Percentiles rank a stretch among this genome's conserved stretches.
phyloP scores from a whole-genome alignment of 1,139 yeast genomes.

The Debaryomyces udenii region DNA sequence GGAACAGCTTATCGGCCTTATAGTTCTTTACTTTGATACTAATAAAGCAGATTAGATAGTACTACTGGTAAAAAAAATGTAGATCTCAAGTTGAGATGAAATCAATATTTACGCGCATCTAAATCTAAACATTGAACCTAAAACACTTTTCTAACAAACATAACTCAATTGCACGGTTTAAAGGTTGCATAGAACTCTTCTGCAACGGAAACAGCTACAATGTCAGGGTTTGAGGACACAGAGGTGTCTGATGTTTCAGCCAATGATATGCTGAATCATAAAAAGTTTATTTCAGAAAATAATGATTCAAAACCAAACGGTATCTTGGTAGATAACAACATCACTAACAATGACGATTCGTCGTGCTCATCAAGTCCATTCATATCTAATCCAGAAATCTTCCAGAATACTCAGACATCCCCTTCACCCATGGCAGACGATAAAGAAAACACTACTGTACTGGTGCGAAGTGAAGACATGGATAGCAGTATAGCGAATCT shows the following conservation, averaged over 20 bases:
- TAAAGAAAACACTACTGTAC: not conserved
- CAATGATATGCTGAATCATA: not conserved
- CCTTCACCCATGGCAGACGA: not conserved
- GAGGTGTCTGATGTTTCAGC: conserved; percentile 4
- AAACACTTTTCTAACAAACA: not conserved
- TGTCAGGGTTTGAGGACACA: conserved; percentile 6
- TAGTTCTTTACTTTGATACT: conserved; percentile 6
- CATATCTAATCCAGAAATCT: conserved; percentile 28
- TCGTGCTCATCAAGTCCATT: conserved; percentile 33
- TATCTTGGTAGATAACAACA: conserved; percentile 5
- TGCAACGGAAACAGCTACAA: not conserved
- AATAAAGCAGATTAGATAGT: conserved; percentile 6
- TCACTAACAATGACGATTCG: conserved; percentile 8
- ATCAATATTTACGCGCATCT: conserved; percentile 8
- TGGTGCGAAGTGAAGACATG: conserved; percentile 14
- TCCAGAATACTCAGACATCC: not conserved
- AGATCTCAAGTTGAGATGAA: no score
- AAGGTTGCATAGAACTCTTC: not conserved
- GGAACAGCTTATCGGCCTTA: not conserved
- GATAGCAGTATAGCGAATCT: conserved; percentile 29
- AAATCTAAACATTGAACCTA: conserved; percentile 3
- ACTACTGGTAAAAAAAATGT: not conserved
- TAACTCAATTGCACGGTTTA: not conserved
- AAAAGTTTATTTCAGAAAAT: not conserved
- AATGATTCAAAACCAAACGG: conserved; percentile 3